Evolutionary conservation across 352 stramenopile species (phyloP).

Genomic region (Phytophthora pistaciae): DNA sequence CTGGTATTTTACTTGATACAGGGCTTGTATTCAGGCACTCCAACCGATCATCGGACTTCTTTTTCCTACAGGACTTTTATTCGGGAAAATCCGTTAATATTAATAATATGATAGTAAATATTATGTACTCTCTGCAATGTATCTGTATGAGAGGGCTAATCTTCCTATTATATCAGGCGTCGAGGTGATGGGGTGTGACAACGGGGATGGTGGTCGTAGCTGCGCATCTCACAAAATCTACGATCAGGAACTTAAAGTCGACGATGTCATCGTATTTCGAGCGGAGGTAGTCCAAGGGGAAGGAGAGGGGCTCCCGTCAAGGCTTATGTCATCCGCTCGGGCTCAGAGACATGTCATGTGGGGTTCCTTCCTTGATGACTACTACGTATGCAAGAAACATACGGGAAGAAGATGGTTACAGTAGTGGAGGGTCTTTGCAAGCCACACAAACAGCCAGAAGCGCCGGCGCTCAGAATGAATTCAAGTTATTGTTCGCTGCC

Average conservation of each 20-base stretch:
- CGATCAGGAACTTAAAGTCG: neutral
- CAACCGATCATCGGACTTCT: too few relatives aligned
- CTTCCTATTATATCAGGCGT: neutral
- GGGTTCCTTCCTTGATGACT: slow-evolving; percentile 3
- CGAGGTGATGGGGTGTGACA: neutral
- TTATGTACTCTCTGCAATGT: too few relatives aligned
- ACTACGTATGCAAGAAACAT: neutral
- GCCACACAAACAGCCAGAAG: too few relatives aligned
- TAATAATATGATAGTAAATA: too few relatives aligned
- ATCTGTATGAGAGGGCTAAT: too few relatives aligned
- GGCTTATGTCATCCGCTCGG: neutral
- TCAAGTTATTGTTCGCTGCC: neutral
- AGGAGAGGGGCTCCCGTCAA: neutral
- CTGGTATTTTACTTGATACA: too few relatives aligned
- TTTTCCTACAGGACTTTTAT: too few relatives aligned
- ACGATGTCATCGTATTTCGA: slow-evolving; percentile 4
- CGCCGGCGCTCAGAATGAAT: neutral
- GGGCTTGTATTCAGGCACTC: too few relatives aligned
- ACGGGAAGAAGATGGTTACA: slow-evolving; percentile 12
- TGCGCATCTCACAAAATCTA: slow-evolving; percentile 1
- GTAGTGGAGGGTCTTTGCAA: neutral
- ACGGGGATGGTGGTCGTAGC: neutral
- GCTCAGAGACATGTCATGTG: slow-evolving; percentile 5
- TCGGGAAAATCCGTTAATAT: too few relatives aligned
- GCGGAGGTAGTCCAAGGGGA: neutral